Evolutionary conservation across 2,329 filamentous ascomycete genomes (phyloP).

Genomic region (Nannizziopsis barbatae): DNA sequence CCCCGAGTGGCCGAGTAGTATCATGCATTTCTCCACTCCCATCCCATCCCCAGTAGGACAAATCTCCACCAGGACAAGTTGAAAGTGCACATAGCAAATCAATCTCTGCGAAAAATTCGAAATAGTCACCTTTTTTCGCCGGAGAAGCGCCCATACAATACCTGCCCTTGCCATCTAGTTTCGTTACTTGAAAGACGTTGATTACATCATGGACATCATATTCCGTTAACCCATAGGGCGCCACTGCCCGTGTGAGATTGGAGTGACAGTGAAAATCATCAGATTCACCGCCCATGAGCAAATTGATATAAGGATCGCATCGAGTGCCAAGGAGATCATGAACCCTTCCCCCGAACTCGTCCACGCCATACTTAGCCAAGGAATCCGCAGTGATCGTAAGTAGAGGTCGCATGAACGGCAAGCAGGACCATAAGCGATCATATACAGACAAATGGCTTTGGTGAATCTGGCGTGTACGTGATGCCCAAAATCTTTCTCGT

Average conservation of each 20-base stretch:
- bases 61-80: conserved; percentile 69
- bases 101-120: conserved; percentile 72
- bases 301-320: conserved; percentile 75
- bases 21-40: conserved; percentile 49
- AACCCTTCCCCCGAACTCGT: conserved; percentile 54
- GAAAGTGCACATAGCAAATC: conserved; percentile 56
- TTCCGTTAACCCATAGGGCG: conserved; percentile 58
- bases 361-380: conserved; percentile 48
- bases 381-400: conserved; percentile 60
- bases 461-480: conserved; percentile 66
- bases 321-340: conserved; percentile 74
- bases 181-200: conserved; percentile 78
- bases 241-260: conserved; percentile 62
- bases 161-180: conserved; percentile 56
- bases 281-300: conserved; percentile 55
- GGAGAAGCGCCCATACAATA: conserved; percentile 59
- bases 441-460: conserved; percentile 59
- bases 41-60: conserved; percentile 73
- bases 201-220: conserved; percentile 73
- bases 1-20: conserved; percentile 62
- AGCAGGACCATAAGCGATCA: conserved; percentile 65
- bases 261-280: conserved; percentile 81
- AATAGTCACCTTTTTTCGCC: conserved; percentile 40
- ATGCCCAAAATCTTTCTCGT: conserved; percentile 71
- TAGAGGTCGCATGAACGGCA: conserved; percentile 66